A percentile compares a stretch with the other conserved stretches of the same genome.
phyloP scores from a whole-genome alignment of 2,329 filamentous ascomycete genomes.

The Aspergillus latus region DNA sequence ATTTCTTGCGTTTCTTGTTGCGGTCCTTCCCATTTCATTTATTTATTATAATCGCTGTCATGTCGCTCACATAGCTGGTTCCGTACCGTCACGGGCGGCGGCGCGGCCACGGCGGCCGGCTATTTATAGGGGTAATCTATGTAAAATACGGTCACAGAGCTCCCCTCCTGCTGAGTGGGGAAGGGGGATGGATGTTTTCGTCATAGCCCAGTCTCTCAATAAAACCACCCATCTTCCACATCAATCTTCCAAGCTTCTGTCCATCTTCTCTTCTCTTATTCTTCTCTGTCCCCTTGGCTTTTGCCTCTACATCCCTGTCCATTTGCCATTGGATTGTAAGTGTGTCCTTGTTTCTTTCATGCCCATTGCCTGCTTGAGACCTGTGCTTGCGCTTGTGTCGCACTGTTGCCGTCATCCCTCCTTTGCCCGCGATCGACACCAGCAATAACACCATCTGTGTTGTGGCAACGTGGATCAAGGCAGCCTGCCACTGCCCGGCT shows the following conservation, averaged over 20 bases:
- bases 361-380: too few species aligned
- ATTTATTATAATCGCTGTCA: too few species aligned
- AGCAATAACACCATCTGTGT: constrained; percentile 10
- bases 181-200: constrained; percentile 3
- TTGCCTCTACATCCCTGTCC: background rate
- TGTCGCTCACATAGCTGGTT: background rate
- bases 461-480: constrained; percentile 23
- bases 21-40: too few species aligned
- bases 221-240: constrained; percentile 9
- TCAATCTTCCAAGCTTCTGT: constrained; percentile 10
- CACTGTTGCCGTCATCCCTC: constrained; percentile 21
- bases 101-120: background rate
- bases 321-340: constrained; percentile 6
- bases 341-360: background rate
- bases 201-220: constrained; percentile 5
- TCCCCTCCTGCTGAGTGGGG: constrained; percentile 10
- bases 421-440: constrained; percentile 27
- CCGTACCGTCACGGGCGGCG: background rate
- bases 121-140: background rate
- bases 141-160: constrained; percentile 6
- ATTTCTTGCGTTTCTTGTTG: background rate
- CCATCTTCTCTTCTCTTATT: background rate
- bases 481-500: background rate
- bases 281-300: background rate
- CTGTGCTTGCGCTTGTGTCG: constrained; percentile 1